phyloP scores from a whole-genome alignment of 495 filamentous ascomycete genomes.

The Mytilinidion resinicola region DNA sequence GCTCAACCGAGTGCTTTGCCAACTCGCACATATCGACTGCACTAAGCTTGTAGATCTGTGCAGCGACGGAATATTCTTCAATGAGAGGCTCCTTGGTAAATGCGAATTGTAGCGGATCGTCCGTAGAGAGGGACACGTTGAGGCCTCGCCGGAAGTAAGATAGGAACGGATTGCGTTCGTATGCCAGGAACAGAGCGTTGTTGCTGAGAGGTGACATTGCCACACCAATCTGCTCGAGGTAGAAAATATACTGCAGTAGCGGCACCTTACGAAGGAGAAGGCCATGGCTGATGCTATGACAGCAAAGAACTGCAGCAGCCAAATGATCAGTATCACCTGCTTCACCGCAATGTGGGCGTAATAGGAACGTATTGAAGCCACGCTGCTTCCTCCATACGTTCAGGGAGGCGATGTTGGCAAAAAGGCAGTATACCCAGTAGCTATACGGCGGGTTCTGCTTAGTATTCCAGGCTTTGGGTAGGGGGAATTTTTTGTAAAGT shows the following conservation, averaged over 20 bases:
- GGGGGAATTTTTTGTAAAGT: slow-evolving; percentile 86
- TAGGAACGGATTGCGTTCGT: slow-evolving; percentile 92
- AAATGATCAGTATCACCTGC: slow-evolving; percentile 95
- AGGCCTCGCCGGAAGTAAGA: slow-evolving; percentile 91
- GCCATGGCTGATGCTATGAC: slow-evolving; percentile 96
- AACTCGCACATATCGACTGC: slow-evolving; percentile 98
- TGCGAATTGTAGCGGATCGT: slow-evolving; percentile 95
- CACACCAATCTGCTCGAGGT: slow-evolving; percentile 94
- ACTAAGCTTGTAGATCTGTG: slow-evolving; percentile 96
- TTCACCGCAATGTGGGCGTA: slow-evolving; percentile 93
- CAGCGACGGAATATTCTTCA: slow-evolving; percentile 95
- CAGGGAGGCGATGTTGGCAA: slow-evolving; percentile 86
- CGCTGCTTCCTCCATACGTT: slow-evolving; percentile 86
- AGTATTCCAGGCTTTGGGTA: slow-evolving; percentile 78
- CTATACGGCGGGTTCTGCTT: slow-evolving; percentile 96
- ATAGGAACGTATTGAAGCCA: slow-evolving; percentile 91
- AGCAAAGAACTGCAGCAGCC: slow-evolving; percentile 84
- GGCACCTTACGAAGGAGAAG: slow-evolving; percentile 90
- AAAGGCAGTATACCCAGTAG: slow-evolving; percentile 98
- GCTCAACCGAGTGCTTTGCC: slow-evolving; percentile 87
- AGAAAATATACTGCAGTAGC: slow-evolving; percentile 92
- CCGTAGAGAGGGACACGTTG: slow-evolving; percentile 92
- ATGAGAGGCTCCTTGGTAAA: slow-evolving; percentile 98
- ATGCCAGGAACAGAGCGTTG: slow-evolving; percentile 93
- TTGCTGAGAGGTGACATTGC: slow-evolving; percentile 98